Percentiles rank a stretch among this genome's conserved stretches.
phyloP scores from a whole-genome alignment of 495 filamentous ascomycete genomes.

The Friedmanniomyces endolithicus region DNA sequence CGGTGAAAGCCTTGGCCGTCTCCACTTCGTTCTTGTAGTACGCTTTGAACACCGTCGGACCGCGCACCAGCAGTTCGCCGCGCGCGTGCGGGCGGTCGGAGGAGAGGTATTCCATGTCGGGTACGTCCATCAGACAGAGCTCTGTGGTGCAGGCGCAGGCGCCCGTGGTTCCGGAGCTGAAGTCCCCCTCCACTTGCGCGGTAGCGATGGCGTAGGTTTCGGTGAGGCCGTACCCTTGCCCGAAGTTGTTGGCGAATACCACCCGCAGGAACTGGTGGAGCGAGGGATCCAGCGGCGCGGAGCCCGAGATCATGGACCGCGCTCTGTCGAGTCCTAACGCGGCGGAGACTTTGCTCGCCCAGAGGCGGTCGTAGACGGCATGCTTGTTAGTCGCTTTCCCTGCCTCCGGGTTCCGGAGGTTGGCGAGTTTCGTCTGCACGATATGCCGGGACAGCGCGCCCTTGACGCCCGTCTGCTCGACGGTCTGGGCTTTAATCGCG shows the following conservation, averaged over 20 bases:
- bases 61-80: slow-evolving; percentile 78
- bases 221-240: slow-evolving; percentile 88
- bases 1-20: slow-evolving; percentile 66
- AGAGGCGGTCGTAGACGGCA: slow-evolving; percentile 80
- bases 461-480: slow-evolving; percentile 67
- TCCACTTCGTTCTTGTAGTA: slow-evolving; percentile 85
- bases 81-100: slow-evolving; percentile 88
- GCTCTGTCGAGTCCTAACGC: slow-evolving; percentile 68
- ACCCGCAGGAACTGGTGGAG: slow-evolving; percentile 82
- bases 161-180: slow-evolving; percentile 71
- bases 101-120: slow-evolving; percentile 87
- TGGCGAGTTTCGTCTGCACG: slow-evolving; percentile 66
- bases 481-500: slow-evolving; percentile 62
- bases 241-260: slow-evolving; percentile 63
- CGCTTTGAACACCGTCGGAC: slow-evolving; percentile 61
- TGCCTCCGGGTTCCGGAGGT: slow-evolving; percentile 53
- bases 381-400: slow-evolving; percentile 70
- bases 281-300: slow-evolving; percentile 77
- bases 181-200: slow-evolving; percentile 56
- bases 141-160: slow-evolving; percentile 54
- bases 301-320: slow-evolving; percentile 70
- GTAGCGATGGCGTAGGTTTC: slow-evolving; percentile 79
- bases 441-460: slow-evolving; percentile 71
- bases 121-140: slow-evolving; percentile 70
- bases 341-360: slow-evolving; percentile 74